A percentile compares a stretch with the other conserved stretches of the same genome.
Evolutionary conservation across 768 basidiomycete genomes (phyloP).

Genomic region (Russula abietina): DNA sequence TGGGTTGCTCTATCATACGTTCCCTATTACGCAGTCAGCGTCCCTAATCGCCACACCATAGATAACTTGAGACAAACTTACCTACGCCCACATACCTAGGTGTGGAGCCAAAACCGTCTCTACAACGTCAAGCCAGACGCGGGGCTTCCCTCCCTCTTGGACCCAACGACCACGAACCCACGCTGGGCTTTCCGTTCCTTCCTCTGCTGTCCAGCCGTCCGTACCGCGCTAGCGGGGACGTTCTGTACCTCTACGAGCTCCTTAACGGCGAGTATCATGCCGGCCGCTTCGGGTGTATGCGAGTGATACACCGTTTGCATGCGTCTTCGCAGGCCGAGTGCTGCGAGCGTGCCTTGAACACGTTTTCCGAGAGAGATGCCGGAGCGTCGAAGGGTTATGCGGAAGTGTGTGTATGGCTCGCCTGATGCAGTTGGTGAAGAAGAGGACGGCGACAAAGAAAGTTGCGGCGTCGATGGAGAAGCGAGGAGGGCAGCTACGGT

Average conservation of each 20-base stretch:
- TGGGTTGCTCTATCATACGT: no score
- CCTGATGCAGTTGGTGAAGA: not conserved
- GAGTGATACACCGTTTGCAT: constrained; percentile 81
- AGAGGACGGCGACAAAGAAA: constrained; percentile 1
- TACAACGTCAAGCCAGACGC: not conserved
- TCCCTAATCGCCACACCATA: no score
- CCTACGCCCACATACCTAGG: not conserved
- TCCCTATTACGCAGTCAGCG: no score
- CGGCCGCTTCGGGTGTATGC: constrained; percentile 67
- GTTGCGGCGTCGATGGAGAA: constrained; percentile 1
- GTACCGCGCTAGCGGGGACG: constrained; percentile 60
- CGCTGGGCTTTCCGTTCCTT: constrained; percentile 57
- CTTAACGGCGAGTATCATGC: constrained; percentile 83
- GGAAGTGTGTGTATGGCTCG: constrained; percentile 66
- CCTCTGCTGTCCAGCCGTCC: constrained; percentile 64
- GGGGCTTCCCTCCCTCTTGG: constrained; percentile 23
- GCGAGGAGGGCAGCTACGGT: constrained; percentile 15
- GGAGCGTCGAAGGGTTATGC: constrained; percentile 84
- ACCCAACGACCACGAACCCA: constrained; percentile 55
- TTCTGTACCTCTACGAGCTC: constrained; percentile 87
- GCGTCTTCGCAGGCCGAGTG: constrained; percentile 77
- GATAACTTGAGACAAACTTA: not conserved
- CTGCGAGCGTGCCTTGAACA: constrained; percentile 67
- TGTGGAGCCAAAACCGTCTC: not conserved
- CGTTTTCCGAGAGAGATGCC: constrained; percentile 73